phyloP scores from a whole-genome alignment of 1,284 basidiomycete species.

The Ceratobasidium sp. region DNA sequence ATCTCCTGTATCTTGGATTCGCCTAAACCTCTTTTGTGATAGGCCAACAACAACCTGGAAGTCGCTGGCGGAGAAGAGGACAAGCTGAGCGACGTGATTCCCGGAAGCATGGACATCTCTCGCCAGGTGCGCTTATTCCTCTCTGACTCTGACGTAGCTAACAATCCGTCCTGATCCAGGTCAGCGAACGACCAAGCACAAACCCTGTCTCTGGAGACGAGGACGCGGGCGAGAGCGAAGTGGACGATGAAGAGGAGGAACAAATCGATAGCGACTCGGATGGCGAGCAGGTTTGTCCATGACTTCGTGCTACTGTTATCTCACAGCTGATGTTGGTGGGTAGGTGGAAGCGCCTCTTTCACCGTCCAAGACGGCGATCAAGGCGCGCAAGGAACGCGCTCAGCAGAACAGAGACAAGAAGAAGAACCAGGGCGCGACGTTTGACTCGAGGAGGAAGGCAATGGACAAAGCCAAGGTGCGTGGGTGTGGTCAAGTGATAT shows the following conservation, averaged over 20 bases:
- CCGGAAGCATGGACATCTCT: conserved; percentile 79
- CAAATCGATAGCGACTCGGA: conserved; percentile 31
- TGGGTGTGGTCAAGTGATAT: conserved; percentile 17
- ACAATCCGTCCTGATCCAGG: conserved; percentile 8
- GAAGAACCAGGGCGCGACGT: conserved; percentile 68
- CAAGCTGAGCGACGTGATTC: conserved; percentile 80
- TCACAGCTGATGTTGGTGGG: conserved; percentile 42
- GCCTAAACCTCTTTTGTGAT: background rate
- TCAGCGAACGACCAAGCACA: conserved; percentile 49
- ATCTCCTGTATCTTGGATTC: no score
- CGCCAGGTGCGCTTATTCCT: conserved; percentile 65
- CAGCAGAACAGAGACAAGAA: conserved; percentile 64
- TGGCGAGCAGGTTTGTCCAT: conserved; percentile 46
- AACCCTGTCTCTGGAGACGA: conserved; percentile 47
- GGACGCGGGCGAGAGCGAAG: conserved; percentile 63
- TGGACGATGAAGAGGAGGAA: conserved; percentile 62
- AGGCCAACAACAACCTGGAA: conserved; percentile 33
- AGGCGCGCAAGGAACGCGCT: conserved; percentile 55
- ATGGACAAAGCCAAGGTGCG: conserved; percentile 85
- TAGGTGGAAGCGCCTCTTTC: conserved; percentile 55
- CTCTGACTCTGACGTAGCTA: conserved; percentile 12
- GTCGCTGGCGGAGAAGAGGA: conserved; percentile 67
- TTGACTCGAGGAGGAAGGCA: conserved; percentile 74
- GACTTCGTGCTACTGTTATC: conserved; percentile 45
- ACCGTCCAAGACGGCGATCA: conserved; percentile 54